Evolutionary conservation across 345 rosid genomes (phyloP), one percentile per base, ranked within the genome.

Genomic region (Salix exigua): DNA sequence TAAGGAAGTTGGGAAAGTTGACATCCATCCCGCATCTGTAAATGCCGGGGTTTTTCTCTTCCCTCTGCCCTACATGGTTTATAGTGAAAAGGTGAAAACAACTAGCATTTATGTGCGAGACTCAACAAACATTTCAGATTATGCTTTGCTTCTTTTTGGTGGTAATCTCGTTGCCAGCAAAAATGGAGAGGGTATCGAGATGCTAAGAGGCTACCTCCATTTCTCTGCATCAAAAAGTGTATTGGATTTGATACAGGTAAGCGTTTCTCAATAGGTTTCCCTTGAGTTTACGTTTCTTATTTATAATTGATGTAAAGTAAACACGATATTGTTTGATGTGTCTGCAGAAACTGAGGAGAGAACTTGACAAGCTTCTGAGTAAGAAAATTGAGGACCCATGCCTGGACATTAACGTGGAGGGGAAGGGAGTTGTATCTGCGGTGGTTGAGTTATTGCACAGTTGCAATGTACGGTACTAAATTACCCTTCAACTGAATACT

Each of bases 141-240:
- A 91, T n/a, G 96, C 98, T 82, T 82, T 95, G 66, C 96, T 95
- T 75, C 86, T 95, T 77, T 95, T 95, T 78, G 97, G 99, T 33
- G 97, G 99, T 26, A 89, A 68, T 85, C 94, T 95, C 58, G 79
- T 80, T 68, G 92, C 98, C 19, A 86, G 91, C 85, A 85, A 89
- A 80, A 86, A 81, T 1, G 94, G 94, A 79, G 90, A 90, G 79
- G 97, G 93, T 38, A 95, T 95, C 78, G 99, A 95, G 86, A 95
- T 95, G 97, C 89, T 95, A 71, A 96, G 90, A 53, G 99, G 98
- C 44, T 95, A 95, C 88, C 97, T 95, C 73, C 98, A 95, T 83
- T 95, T 95, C 86, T 93, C 96, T 37, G 92, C 99, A 35, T 89
- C 99, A 1, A 93, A 82, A 82, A 93, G 86, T 38, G 91, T 93